These are phyloP conservation scores for Boletus huronensis DNA, from an alignment of 768 basidiomycete species.

Conservation along the genomic window DNA sequence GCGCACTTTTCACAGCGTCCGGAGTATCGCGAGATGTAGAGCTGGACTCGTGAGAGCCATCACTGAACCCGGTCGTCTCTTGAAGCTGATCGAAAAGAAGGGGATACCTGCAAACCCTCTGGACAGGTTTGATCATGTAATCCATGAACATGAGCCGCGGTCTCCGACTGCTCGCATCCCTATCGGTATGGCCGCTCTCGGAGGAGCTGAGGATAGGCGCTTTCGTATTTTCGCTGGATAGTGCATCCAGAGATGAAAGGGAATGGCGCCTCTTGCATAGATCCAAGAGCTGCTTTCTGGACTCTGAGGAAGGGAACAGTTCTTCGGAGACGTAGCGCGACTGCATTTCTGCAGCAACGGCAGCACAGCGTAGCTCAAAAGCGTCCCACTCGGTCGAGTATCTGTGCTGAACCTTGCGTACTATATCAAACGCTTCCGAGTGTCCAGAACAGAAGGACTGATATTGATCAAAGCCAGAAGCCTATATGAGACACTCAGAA, in stretches of 20 bases:
- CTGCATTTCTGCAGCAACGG: slow-evolving; percentile 42
- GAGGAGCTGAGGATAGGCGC: slow-evolving; percentile 30
- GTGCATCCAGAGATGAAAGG: slow-evolving; percentile 48
- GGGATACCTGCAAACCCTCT: slow-evolving; percentile 94
- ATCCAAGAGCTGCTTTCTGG: slow-evolving; percentile 18
- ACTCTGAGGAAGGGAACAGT: background rate
- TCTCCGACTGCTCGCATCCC: slow-evolving; percentile 27
- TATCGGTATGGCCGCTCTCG: slow-evolving; percentile 29
- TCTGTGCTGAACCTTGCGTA: slow-evolving; percentile 62
- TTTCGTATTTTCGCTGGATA: slow-evolving; percentile 32
- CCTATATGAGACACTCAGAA: slow-evolving; percentile 41
- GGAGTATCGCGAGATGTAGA: background rate
- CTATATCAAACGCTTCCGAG: slow-evolving; percentile 70
- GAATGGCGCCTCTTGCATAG: slow-evolving; percentile 44
- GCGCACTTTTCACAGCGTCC: slow-evolving; percentile 39
- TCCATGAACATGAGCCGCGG: slow-evolving; percentile 67
- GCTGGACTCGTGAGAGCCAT: background rate
- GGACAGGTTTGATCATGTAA: slow-evolving; percentile 96
- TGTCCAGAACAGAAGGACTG: slow-evolving; percentile 86
- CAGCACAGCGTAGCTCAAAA: slow-evolving; percentile 76
- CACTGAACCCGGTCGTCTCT: slow-evolving; percentile 5
- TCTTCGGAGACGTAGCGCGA: slow-evolving; percentile 13
- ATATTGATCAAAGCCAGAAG: slow-evolving; percentile 72
- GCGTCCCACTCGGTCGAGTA: slow-evolving; percentile 74
- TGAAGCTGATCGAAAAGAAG: slow-evolving; percentile 77